phyloP scores from a whole-genome alignment of 2,329 filamentous ascomycete genomes.

The Apiospora phragmitis region DNA sequence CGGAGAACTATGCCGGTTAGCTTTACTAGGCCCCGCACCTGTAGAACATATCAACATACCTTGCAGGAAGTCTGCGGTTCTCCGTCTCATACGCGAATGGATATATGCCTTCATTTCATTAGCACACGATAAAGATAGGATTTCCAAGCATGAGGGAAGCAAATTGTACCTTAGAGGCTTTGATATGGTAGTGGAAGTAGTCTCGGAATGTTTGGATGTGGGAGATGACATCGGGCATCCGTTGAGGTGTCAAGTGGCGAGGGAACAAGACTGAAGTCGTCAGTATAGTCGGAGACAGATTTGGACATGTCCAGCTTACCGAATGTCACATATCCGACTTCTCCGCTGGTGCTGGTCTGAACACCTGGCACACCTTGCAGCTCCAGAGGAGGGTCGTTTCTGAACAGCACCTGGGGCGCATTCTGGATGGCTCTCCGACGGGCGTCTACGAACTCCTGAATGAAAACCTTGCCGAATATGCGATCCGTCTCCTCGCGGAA shows the following conservation, averaged over 20 bases:
- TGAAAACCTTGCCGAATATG: constrained; percentile 96
- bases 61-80: constrained; percentile 97
- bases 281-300: constrained; percentile 13
- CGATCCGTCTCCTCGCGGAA: constrained; percentile 98
- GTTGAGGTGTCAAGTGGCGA: constrained; percentile 85
- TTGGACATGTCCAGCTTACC: constrained; percentile 55
- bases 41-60: constrained; percentile 53
- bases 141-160: not conserved
- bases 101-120: constrained; percentile 72
- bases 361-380: constrained; percentile 86
- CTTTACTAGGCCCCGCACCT: constrained; percentile 32
- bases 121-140: constrained; percentile 15
- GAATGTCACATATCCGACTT: constrained; percentile 97
- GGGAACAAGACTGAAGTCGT: constrained; percentile 78
- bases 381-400: constrained; percentile 91
- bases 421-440: constrained; percentile 95
- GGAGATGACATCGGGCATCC: constrained; percentile 92
- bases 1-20: constrained; percentile 70
- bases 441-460: constrained; percentile 98
- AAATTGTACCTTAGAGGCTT: constrained; percentile 80
- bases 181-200: constrained; percentile 99
- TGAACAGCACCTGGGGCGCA: constrained; percentile 94
- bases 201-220: constrained; percentile 99
- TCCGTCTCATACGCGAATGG: constrained; percentile 95
- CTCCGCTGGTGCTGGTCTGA: constrained; percentile 70